Evolutionary conservation across 176 grass and related monocot species (phyloP), one percentile per base, ranked within the genome.

Genomic region (Musa troglodytarum): DNA sequence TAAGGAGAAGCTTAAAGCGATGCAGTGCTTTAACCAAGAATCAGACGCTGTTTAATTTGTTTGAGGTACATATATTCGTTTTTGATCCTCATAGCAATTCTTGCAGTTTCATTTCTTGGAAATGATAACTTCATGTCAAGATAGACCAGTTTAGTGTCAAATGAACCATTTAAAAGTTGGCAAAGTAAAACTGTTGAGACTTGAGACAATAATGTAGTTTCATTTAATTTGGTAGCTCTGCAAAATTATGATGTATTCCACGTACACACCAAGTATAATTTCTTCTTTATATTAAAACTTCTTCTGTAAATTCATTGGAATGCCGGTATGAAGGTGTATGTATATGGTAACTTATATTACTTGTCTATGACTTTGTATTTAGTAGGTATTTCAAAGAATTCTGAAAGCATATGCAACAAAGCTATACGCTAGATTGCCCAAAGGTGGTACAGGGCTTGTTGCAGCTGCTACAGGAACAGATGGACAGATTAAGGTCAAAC

Each of bases 1-100:
- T 99, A 74, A 90, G 91, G 79, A 99, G 92, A 94, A 99, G 95
- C 90, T 88, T 99, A 83, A 99, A 99, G 81, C 82, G 95, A 76
- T 99, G 95, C 80, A 91, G 86, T 49, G 90, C 90, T 81, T 87
- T 99, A 77, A 99, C 95, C 69, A 93, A 99, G 88, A 93, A 87
- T 52, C 88, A 99, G 76, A 99, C 95, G 63, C 79, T 99, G 75
- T 91, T 88, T 74, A 99, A 89, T 80, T 89, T 99, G 76, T 89
- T 94, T 72, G 84, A 92, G 91, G 95, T 94, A 84, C n/a, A 20
- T 63, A 71, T 17, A 16, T 17, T 49, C 3, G 56, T 1, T 62
- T 58, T 56, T 52, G 6, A 71, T 56, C 11, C 9, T 61, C 25
- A 20, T n/a, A 65, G 20, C 3, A 10, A 24, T 21, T 23, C 57